These are phyloP conservation scores for Isoetes taiwanensis DNA, from an alignment of 75 land plant species.

Conservation along the genomic window DNA sequence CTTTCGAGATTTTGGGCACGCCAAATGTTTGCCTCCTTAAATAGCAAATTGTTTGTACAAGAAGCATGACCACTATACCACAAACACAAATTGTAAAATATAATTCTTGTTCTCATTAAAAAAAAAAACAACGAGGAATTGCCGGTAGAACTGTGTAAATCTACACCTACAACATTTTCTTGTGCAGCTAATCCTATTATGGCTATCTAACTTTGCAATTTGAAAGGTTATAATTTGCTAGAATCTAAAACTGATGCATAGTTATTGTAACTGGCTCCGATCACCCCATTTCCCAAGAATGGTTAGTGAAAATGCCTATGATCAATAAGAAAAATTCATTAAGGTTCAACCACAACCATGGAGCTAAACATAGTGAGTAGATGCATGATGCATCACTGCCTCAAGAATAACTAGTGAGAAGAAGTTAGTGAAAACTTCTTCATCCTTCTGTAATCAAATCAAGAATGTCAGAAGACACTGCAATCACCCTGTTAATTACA, in stretches of 20 bases:
- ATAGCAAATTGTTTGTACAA: conserved; percentile 82
- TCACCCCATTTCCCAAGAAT: conserved; percentile 98
- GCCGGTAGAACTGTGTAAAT: conserved; percentile 40
- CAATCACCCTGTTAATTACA: too few species aligned
- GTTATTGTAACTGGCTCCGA: conserved; percentile 73
- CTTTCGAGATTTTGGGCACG: conserved; percentile 75
- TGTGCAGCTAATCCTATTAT: conserved; percentile 93
- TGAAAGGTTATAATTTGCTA: not conserved
- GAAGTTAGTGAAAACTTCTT: conserved; percentile 29
- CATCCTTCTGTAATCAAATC: too few species aligned
- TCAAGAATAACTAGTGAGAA: conserved; percentile 62
- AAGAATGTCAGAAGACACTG: too few species aligned
- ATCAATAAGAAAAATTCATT: not conserved
- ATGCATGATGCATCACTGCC: too few species aligned
- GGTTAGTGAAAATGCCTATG: conserved; percentile 83
- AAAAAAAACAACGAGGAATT: not conserved
- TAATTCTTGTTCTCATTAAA: conserved; percentile 1
- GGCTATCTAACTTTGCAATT: conserved; percentile 48
- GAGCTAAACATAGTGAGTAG: not conserved
- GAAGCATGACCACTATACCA: conserved; percentile 59
- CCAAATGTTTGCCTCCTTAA: conserved; percentile 76
- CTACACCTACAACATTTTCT: conserved; percentile 85
- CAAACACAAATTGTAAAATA: not conserved
- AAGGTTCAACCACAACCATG: conserved; percentile 2
- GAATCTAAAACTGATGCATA: not conserved